phyloP scores from a whole-genome alignment of 2,329 filamentous ascomycete species.

The Talaromyces rugulosus region DNA sequence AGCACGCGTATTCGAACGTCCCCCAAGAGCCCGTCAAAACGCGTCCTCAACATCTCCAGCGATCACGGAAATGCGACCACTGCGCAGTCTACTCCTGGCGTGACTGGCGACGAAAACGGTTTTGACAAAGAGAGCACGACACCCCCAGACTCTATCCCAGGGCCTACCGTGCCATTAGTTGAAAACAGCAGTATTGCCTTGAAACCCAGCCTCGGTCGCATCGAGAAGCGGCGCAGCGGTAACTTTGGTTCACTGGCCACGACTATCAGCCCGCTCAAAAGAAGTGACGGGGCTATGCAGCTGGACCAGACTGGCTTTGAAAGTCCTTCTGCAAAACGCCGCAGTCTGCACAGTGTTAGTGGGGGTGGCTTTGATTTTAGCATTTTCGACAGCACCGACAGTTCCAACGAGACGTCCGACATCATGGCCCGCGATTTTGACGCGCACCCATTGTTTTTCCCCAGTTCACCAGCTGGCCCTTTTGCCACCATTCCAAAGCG shows the following conservation, averaged over 20 bases:
- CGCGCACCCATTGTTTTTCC: conserved; percentile 21
- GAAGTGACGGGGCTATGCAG: conserved; percentile 86
- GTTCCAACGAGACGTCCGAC: conserved; percentile 19
- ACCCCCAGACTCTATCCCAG: conserved; percentile 1
- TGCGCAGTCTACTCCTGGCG: conserved; percentile 37
- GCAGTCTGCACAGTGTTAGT: conserved; percentile 75
- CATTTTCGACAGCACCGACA: conserved; percentile 62
- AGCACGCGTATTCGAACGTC: conserved; percentile 60
- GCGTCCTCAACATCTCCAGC: conserved; percentile 65
- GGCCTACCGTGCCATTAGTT: conserved; percentile 15
- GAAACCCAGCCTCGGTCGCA: conserved; percentile 39
- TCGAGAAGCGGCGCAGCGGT: conserved; percentile 48
- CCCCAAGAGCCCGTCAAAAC: conserved; percentile 76
- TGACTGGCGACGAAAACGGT: conserved; percentile 45
- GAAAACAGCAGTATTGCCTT: conserved; percentile 34
- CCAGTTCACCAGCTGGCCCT: conserved; percentile 41
- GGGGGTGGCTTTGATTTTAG: conserved; percentile 60
- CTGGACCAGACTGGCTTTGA: conserved; percentile 72
- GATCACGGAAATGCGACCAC: conserved; percentile 67
- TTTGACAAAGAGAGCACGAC: conserved; percentile 3
- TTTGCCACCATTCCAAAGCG: conserved; percentile 60
- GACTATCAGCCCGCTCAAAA: conserved; percentile 80
- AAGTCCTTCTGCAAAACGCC: conserved; percentile 85
- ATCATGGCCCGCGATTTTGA: conserved; percentile 26
- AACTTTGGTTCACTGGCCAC: conserved; percentile 49